A percentile compares a stretch with the other conserved stretches of the same genome.
Evolutionary conservation across 2,329 filamentous ascomycete genomes (phyloP).

Genomic region (Colletotrichum endophyticum): DNA sequence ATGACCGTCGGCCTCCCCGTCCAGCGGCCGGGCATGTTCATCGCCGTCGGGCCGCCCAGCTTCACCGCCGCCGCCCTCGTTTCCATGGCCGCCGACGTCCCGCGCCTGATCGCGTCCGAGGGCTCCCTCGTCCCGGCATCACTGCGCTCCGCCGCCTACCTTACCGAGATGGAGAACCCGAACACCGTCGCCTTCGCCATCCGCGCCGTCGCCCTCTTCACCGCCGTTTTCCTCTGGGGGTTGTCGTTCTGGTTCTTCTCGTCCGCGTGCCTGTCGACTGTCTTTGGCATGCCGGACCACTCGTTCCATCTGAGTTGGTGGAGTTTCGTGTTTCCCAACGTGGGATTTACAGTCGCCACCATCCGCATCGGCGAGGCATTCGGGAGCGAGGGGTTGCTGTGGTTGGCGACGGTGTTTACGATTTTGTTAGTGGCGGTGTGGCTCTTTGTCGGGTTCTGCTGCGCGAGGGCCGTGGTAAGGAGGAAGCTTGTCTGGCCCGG

Average conservation of each 20-base stretch:
- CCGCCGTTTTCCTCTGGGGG: slow-evolving; percentile 34
- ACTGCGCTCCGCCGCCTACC: slow-evolving; percentile 3
- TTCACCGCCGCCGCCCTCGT: slow-evolving; percentile 43
- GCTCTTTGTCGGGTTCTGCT: slow-evolving; percentile 47
- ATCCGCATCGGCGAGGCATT: slow-evolving; percentile 55
- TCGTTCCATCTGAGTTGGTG: slow-evolving; percentile 59
- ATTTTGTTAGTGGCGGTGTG: slow-evolving; percentile 54
- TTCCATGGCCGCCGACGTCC: slow-evolving; percentile 6
- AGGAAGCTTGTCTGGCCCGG: slow-evolving; percentile 51
- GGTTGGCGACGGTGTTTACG: slow-evolving; percentile 55
- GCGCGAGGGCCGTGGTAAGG: slow-evolving; percentile 47
- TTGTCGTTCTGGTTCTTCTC: slow-evolving; percentile 53
- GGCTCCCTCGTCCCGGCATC: slow-evolving; percentile 4
- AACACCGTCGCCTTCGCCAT: slow-evolving; percentile 12
- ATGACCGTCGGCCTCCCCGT: slow-evolving; percentile 61
- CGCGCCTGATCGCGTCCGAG: slow-evolving; percentile 1
- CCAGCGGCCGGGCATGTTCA: slow-evolving; percentile 67
- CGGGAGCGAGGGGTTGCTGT: slow-evolving; percentile 48
- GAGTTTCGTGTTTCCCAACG: slow-evolving; percentile 66
- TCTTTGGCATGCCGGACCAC: slow-evolving; percentile 32
- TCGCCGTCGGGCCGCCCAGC: slow-evolving; percentile 64
- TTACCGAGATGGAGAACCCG: slow-evolving; percentile 4
- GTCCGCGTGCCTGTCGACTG: slow-evolving; percentile 51
- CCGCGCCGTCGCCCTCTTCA: slow-evolving; percentile 5
- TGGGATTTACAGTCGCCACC: slow-evolving; percentile 58